Conservation (phyloP, 495 filamentous ascomycete species). For the Margaritispora aquatica region DNA sequence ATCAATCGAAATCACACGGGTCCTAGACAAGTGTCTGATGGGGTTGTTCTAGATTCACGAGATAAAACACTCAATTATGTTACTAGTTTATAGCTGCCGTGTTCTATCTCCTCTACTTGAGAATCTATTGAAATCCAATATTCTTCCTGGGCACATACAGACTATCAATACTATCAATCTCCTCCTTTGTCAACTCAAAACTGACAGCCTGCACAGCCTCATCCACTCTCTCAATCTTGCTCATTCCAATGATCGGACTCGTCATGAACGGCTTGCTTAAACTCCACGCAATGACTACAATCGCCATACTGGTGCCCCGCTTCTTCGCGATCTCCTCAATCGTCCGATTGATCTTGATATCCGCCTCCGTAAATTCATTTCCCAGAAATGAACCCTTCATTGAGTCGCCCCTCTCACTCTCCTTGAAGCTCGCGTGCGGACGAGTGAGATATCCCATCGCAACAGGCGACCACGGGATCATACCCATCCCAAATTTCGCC, state of each 20-base stretch:
- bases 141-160: constrained; percentile 52
- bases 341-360: constrained; percentile 53
- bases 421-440: constrained; percentile 30
- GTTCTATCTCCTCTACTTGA: too few relatives aligned
- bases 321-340: constrained; percentile 64
- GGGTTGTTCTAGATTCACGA: too few relatives aligned
- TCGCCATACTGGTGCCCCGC: constrained; percentile 55
- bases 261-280: constrained; percentile 34
- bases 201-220: constrained; percentile 45
- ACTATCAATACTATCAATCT: constrained; percentile 54
- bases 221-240: constrained; percentile 49
- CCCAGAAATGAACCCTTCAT: constrained; percentile 36
- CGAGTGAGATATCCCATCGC: constrained; percentile 50
- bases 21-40: too few relatives aligned
- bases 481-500: constrained; percentile 44
- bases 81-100: too few relatives aligned
- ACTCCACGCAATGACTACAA: constrained; percentile 64
- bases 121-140: constrained; percentile 10
- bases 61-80: too few relatives aligned
- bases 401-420: constrained; percentile 38
- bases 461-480: constrained; percentile 44
- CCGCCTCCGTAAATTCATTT: constrained; percentile 37
- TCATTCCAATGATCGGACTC: constrained; percentile 33
- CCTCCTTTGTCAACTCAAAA: constrained; percentile 48
- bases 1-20: too few relatives aligned